These are phyloP conservation scores for Colletotrichum tropicale DNA, from an alignment of 2,329 filamentous ascomycete genomes.

Conservation along the genomic window DNA sequence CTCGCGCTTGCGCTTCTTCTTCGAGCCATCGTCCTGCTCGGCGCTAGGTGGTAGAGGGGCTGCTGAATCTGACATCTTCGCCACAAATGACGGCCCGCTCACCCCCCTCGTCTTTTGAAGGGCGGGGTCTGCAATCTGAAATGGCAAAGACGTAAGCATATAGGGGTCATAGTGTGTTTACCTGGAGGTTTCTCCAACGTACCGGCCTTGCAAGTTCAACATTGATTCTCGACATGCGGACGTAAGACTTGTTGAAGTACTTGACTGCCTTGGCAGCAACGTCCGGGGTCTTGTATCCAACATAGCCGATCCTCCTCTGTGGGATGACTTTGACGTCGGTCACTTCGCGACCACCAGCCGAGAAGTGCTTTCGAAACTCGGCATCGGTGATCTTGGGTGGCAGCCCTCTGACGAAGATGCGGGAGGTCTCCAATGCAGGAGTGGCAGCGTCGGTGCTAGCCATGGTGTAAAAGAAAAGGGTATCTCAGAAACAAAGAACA, in stretches of 20 bases:
- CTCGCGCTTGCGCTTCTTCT: constrained; percentile 73
- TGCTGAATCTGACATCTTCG: constrained; percentile 14
- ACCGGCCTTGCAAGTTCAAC: constrained; percentile 84
- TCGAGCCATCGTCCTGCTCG: constrained; percentile 18
- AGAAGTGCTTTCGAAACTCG: constrained; percentile 89
- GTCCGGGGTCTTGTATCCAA: constrained; percentile 86
- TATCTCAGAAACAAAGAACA: constrained; percentile 15
- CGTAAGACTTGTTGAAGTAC: constrained; percentile 95
- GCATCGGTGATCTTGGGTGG: constrained; percentile 85
- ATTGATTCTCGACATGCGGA: constrained; percentile 92
- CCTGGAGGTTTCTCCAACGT: neutral
- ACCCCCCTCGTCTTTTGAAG: constrained; percentile 29
- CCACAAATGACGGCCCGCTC: neutral
- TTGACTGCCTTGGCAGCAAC: constrained; percentile 84
- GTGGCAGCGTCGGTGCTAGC: constrained; percentile 14
- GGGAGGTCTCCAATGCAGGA: constrained; percentile 62
- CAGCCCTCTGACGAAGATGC: constrained; percentile 79
- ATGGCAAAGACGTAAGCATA: constrained; percentile 3
- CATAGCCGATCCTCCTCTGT: constrained; percentile 90
- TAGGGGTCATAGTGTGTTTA: neutral
- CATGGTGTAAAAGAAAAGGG: constrained; percentile 23
- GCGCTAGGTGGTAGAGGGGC: constrained; percentile 22
- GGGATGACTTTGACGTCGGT: constrained; percentile 94
- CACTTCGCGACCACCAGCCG: constrained; percentile 71
- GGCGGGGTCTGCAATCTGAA: constrained; percentile 46